Evolutionary conservation across 2,329 filamentous ascomycete species (phyloP).

Genomic region (Colletotrichum sp.): DNA sequence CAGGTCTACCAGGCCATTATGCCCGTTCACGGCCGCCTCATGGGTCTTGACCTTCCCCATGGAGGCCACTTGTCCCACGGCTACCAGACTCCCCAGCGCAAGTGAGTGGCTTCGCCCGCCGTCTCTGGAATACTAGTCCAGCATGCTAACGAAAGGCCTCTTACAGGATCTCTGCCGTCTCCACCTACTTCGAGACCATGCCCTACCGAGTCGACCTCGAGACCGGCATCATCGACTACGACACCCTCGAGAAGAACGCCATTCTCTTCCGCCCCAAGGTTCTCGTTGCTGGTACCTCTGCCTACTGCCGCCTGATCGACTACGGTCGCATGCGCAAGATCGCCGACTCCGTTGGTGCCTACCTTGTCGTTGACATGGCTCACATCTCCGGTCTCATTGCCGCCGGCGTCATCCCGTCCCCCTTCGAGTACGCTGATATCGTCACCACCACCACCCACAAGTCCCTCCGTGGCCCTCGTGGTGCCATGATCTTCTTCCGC

Average conservation of each 20-base stretch:
- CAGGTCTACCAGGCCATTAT: constrained; percentile 98
- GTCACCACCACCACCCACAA: constrained; percentile 99
- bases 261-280: constrained; percentile 94
- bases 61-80: constrained; percentile 96
- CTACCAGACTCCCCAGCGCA: constrained; percentile 94
- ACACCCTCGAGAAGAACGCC: constrained; percentile 87
- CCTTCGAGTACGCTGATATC: constrained; percentile 91
- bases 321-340: constrained; percentile 97
- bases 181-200: constrained; percentile 99
- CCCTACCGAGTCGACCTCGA: constrained; percentile 90
- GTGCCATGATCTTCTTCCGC: constrained; percentile 99
- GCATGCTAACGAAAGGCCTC: background rate
- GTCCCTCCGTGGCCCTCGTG: constrained; percentile 94
- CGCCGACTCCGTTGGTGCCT: constrained; percentile 90
- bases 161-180: constrained; percentile 86
- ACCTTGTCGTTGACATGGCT: constrained; percentile 97
- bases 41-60: constrained; percentile 95
- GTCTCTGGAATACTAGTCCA: background rate
- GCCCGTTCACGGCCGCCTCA: constrained; percentile 92
- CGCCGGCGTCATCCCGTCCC: constrained; percentile 89
- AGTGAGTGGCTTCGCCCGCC: constrained; percentile 55
- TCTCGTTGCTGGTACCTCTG: constrained; percentile 94
- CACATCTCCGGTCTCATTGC: constrained; percentile 97
- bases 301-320: constrained; percentile 98
- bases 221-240: constrained; percentile 97